Evolutionary conservation across 208 protist genomes (phyloP).

Genomic region (Leishmania tropica): DNA sequence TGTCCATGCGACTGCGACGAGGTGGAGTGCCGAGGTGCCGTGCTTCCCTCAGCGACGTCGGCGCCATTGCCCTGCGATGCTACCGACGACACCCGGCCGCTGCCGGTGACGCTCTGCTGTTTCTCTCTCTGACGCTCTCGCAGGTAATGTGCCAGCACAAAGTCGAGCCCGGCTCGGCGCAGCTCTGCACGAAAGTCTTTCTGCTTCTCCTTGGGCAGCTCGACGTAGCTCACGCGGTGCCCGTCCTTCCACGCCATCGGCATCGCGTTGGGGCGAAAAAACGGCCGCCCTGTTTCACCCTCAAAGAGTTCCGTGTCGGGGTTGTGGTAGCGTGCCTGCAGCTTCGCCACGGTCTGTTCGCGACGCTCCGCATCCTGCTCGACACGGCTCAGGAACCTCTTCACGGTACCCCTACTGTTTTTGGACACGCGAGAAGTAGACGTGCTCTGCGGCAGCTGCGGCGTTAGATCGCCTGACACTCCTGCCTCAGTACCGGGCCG

Average conservation of each 20-base stretch:
- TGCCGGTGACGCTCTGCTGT: slow-evolving; percentile 7
- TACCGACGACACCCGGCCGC: not conserved
- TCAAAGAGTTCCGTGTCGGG: slow-evolving; percentile 38
- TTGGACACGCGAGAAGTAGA: not conserved
- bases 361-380: slow-evolving; percentile 47
- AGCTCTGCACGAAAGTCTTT: slow-evolving; percentile 34
- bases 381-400: slow-evolving; percentile 36
- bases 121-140: slow-evolving; percentile 23
- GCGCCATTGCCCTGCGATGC: not conserved
- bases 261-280: slow-evolving; percentile 67
- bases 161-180: slow-evolving; percentile 28
- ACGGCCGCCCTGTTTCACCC: slow-evolving; percentile 45
- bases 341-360: slow-evolving; percentile 27
- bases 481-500: not conserved
- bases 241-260: slow-evolving; percentile 58
- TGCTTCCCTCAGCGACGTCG: not conserved
- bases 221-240: slow-evolving; percentile 45
- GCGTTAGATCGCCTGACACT: not conserved
- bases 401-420: slow-evolving; percentile 14
- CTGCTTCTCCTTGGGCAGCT: slow-evolving; percentile 47
- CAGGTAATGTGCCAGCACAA: slow-evolving; percentile 40
- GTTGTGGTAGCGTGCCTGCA: slow-evolving; percentile 35
- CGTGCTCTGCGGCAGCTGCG: not conserved
- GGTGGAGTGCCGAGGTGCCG: not conserved
- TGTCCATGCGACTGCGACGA: not conserved